Percentiles rank a stretch among this genome's conserved stretches.
Conservation (phyloP, 2,329 filamentous ascomycete species). For the Aspergillus phoenicis region DNA sequence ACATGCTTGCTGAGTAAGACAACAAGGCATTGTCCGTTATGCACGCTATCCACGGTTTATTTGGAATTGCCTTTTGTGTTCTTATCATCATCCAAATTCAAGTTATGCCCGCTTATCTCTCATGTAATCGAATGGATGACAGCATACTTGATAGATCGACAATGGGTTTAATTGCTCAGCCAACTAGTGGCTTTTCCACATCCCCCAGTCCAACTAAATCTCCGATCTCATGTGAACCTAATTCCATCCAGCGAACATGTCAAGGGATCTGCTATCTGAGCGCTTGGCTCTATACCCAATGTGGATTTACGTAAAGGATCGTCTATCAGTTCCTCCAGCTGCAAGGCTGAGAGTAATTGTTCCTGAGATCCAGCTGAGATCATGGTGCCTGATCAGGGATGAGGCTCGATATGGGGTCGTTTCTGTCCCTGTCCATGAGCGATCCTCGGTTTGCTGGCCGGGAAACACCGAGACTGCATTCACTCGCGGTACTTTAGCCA, state of each 20-base stretch:
- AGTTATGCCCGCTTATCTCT: not conserved
- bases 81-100: not conserved
- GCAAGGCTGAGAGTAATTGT: not conserved
- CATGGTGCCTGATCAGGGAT: not conserved
- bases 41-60: not conserved
- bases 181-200: not conserved
- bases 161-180: not conserved
- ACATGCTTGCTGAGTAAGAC: not conserved
- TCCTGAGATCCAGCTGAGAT: not conserved
- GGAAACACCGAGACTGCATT: not conserved
- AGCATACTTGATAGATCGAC: not conserved
- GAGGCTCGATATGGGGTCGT: not conserved
- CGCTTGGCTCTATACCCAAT: not conserved
- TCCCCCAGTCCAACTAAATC: not conserved
- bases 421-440: not conserved
- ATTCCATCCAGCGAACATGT: not conserved
- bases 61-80: not conserved
- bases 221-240: not conserved
- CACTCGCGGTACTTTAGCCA: not conserved
- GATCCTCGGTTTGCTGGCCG: not conserved
- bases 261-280: not conserved
- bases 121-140: not conserved
- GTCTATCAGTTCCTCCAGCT: constrained; percentile 7
- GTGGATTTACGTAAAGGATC: constrained; percentile 14
- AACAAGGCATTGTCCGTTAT: not conserved